Conservation (phyloP, 2,329 filamentous ascomycete genomes). For the Cadophora gregata region DNA sequence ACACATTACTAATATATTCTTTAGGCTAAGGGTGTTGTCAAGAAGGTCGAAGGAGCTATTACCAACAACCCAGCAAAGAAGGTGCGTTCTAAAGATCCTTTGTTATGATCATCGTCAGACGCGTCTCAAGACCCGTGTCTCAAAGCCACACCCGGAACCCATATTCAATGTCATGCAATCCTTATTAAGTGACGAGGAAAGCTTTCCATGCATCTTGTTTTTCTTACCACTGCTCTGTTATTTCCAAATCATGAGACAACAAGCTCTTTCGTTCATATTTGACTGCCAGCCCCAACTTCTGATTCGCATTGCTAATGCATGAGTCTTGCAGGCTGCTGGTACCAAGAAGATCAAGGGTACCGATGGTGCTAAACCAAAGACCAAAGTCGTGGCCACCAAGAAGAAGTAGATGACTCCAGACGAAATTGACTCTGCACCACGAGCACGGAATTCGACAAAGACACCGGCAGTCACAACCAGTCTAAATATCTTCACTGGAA, state of each 20-base stretch:
- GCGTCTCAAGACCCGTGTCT: constrained; percentile 36
- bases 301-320: constrained; percentile 24
- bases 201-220: not conserved
- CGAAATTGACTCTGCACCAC: constrained; percentile 32
- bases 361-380: constrained; percentile 36
- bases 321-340: constrained; percentile 41
- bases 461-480: constrained; percentile 26
- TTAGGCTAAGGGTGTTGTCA: constrained; percentile 43
- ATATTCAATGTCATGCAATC: constrained; percentile 16
- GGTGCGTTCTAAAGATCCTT: constrained; percentile 36
- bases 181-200: constrained; percentile 22
- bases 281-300: not conserved
- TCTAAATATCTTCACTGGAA: constrained; percentile 29
- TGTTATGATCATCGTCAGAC: constrained; percentile 36
- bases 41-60: constrained; percentile 43
- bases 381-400: constrained; percentile 32
- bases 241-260: not conserved
- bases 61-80: constrained; percentile 48
- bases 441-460: constrained; percentile 26
- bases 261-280: not conserved
- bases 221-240: not conserved
- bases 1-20: constrained; percentile 28
- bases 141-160: constrained; percentile 26
- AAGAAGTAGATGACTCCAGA: constrained; percentile 36
- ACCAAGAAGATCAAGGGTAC: constrained; percentile 48